Percentiles rank a stretch among this genome's conserved stretches.
Evolutionary conservation across 805 yeast genomes (phyloP).

Genomic region (Lachancea kluyveri): DNA sequence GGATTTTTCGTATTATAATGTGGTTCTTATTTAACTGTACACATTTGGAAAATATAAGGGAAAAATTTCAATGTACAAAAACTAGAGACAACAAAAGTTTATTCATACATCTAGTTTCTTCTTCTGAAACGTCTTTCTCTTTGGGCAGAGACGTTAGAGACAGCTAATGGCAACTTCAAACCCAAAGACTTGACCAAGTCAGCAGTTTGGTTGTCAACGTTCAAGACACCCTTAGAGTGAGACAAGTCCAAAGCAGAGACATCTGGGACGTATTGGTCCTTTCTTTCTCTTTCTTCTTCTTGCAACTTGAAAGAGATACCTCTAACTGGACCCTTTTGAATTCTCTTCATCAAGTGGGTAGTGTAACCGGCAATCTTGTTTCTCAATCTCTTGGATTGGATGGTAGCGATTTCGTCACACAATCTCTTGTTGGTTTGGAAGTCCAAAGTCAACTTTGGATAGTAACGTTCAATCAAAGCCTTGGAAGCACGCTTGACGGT

Average conservation of each 20-base stretch:
- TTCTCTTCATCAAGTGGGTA: conserved; percentile 99
- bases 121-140: conserved; percentile 90
- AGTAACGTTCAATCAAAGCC: conserved; percentile 98
- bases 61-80: conserved; percentile 9
- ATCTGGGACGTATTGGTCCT: conserved; percentile 99
- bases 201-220: conserved; percentile 95
- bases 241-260: conserved; percentile 98
- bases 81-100: background rate
- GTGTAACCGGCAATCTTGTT: conserved; percentile 99
- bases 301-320: conserved; percentile 99
- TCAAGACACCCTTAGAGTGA: conserved; percentile 91
- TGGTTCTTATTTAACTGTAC: conserved; percentile 19
- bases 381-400: conserved; percentile 99
- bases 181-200: conserved; percentile 93
- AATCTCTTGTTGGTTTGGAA: conserved; percentile 99
- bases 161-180: conserved; percentile 79
- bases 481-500: conserved; percentile 99
- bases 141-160: conserved; percentile 82
- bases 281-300: conserved; percentile 99
- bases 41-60: conserved; percentile 15
- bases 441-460: conserved; percentile 99
- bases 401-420: conserved; percentile 96
- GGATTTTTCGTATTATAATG: conserved; percentile 9
- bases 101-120: conserved; percentile 53
- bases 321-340: conserved; percentile 99